Conservation (phyloP, 192 early-diverging fungal genomes). For the Linnemannia schmuckeri region DNA sequence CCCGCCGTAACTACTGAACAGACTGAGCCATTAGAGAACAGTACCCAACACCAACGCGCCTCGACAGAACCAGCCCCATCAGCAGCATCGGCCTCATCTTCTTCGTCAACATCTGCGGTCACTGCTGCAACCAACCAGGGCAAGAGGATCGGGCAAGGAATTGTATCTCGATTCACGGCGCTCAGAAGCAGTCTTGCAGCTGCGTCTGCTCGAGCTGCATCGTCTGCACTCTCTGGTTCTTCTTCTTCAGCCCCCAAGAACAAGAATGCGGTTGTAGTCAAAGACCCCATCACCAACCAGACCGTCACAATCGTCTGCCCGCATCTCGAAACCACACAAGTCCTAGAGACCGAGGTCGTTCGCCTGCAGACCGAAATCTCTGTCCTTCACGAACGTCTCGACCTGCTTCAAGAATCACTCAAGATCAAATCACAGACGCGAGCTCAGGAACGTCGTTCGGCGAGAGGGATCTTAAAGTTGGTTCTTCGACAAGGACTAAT, state of each 20-base stretch:
- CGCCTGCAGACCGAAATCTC: slow-evolving; percentile 48
- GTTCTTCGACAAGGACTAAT: slow-evolving; percentile 48
- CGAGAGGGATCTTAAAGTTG: slow-evolving; percentile 36
- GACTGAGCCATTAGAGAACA: background rate
- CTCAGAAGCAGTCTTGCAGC: slow-evolving; percentile 39
- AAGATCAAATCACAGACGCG: slow-evolving; percentile 39
- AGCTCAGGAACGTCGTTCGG: slow-evolving; percentile 29
- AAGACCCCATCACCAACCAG: slow-evolving; percentile 34
- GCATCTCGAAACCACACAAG: slow-evolving; percentile 21
- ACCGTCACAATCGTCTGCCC: slow-evolving; percentile 38
- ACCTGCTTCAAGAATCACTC: slow-evolving; percentile 47
- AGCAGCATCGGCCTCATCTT: background rate
- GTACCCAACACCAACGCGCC: background rate
- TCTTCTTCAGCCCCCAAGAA: background rate
- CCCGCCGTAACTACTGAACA: background rate
- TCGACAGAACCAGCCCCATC: slow-evolving; percentile 14
- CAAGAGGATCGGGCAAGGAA: slow-evolving; percentile 35
- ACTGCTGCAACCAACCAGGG: slow-evolving; percentile 21
- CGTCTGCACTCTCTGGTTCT: slow-evolving; percentile 31
- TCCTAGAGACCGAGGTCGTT: slow-evolving; percentile 34
- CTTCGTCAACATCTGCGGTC: slow-evolving; percentile 14
- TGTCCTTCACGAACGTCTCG: slow-evolving; percentile 47
- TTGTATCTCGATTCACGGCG: slow-evolving; percentile 41
- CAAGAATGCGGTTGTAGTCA: slow-evolving; percentile 31
- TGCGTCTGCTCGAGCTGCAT: slow-evolving; percentile 35